Percentiles rank a stretch among this genome's conserved stretches.
These are phyloP conservation scores for Coemansia sp. DNA, from an alignment of 192 early-diverging fungal genomes.

Conservation along the genomic window DNA sequence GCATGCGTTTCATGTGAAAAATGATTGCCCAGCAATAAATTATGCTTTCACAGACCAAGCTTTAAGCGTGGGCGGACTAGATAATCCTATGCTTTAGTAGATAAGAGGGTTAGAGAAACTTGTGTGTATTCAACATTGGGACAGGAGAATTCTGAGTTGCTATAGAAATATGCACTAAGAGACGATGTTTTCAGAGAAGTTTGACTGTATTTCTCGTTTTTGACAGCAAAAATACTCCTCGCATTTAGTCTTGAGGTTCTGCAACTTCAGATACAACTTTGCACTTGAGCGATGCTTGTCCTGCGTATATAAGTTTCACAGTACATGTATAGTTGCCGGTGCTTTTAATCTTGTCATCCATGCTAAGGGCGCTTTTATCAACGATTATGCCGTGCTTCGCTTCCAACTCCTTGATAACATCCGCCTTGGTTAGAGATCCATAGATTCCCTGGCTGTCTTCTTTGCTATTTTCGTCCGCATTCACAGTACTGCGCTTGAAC, in stretches of 20 bases:
- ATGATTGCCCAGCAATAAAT: too few relatives aligned
- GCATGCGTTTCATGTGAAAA: too few relatives aligned
- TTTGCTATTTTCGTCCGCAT: constrained; percentile 10
- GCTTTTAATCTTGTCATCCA: constrained; percentile 55
- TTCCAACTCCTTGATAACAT: constrained; percentile 38
- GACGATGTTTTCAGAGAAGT: too few relatives aligned
- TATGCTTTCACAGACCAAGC: too few relatives aligned
- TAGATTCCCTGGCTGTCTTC: constrained; percentile 31
- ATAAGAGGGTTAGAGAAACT: too few relatives aligned
- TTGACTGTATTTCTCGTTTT: not conserved
- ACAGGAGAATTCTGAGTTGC: too few relatives aligned
- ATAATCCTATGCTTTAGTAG: too few relatives aligned
- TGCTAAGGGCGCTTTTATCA: constrained; percentile 40
- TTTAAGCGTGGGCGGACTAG: too few relatives aligned
- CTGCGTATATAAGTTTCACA: constrained; percentile 51
- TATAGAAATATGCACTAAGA: too few relatives aligned
- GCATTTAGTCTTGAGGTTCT: not conserved
- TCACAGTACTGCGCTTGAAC: constrained; percentile 41
- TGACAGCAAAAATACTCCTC: not conserved
- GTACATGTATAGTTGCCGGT: constrained; percentile 45
- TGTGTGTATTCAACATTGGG: too few relatives aligned
- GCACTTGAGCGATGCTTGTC: constrained; percentile 36
- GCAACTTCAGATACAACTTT: constrained; percentile 17
- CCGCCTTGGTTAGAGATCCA: constrained; percentile 43
- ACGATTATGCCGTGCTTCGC: constrained; percentile 35